These are phyloP conservation scores for Pisolithus microcarpus DNA, from an alignment of 768 basidiomycete genomes.

Conservation along the genomic window DNA sequence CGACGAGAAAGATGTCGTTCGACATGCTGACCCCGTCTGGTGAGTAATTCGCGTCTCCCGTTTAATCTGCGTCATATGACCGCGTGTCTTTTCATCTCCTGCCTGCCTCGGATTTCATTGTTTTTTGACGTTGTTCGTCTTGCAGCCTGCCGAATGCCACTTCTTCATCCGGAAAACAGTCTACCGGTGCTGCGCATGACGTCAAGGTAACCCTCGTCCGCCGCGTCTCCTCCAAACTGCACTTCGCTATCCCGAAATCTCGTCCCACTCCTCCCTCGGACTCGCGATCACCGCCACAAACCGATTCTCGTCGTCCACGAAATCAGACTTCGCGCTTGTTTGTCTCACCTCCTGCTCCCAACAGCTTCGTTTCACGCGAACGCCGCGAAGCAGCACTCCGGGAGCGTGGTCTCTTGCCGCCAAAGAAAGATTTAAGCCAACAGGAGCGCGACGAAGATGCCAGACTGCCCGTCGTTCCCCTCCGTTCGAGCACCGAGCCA, in stretches of 20 bases:
- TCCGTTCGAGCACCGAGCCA: constrained; percentile 17
- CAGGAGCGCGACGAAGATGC: constrained; percentile 37
- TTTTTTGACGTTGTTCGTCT: background rate
- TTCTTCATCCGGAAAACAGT: background rate
- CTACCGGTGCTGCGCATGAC: background rate
- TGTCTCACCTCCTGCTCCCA: constrained; percentile 14
- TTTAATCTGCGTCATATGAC: too few relatives aligned
- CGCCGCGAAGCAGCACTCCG: constrained; percentile 48
- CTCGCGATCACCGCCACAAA: constrained; percentile 9
- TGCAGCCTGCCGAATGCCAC: constrained; percentile 1
- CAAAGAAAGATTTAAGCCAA: constrained; percentile 28
- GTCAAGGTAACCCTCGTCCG: constrained; percentile 20
- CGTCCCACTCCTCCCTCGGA: background rate
- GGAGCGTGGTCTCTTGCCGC: constrained; percentile 52
- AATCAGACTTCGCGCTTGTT: background rate
- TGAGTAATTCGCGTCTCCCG: background rate
- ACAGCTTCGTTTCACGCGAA: constrained; percentile 16
- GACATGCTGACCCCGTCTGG: constrained; percentile 3
- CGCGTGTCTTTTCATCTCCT: too few relatives aligned
- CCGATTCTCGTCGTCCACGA: constrained; percentile 6
- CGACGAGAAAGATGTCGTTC: too few relatives aligned
- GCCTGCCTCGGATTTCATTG: too few relatives aligned
- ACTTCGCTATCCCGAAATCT: constrained; percentile 14
- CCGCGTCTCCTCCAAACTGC: constrained; percentile 23
- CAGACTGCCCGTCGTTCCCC: constrained; percentile 32